Conservation (phyloP, 1,284 basidiomycete genomes). For the Apiotrichum gamsii region DNA sequence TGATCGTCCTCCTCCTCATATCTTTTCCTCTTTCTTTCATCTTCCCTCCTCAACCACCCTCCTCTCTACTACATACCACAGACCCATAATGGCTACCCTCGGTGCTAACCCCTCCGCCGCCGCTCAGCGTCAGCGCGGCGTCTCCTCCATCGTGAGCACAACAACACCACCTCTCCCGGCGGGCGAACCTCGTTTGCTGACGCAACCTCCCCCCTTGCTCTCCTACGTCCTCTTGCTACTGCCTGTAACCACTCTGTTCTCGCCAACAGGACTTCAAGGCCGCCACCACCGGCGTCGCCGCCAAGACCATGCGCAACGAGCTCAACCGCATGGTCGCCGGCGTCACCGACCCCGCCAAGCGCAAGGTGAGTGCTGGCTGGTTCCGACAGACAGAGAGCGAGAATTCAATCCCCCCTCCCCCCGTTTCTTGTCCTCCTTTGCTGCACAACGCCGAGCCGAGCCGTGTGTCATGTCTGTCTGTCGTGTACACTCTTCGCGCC, state of each 20-base stretch:
- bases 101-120: slow-evolving; percentile 21
- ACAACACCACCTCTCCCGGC: not conserved
- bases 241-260: not conserved
- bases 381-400: not conserved
- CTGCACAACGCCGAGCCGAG: too few relatives aligned
- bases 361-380: slow-evolving; percentile 60
- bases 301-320: slow-evolving; percentile 98
- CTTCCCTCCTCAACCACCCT: not conserved
- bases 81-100: slow-evolving; percentile 24
- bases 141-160: slow-evolving; percentile 47
- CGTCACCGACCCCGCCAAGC: slow-evolving; percentile 68
- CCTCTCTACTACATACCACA: not conserved
- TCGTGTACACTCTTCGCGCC: too few relatives aligned
- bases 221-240: not conserved
- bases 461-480: too few relatives aligned
- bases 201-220: slow-evolving; percentile 6
- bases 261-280: slow-evolving; percentile 73
- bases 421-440: not conserved
- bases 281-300: slow-evolving; percentile 92
- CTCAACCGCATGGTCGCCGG: slow-evolving; percentile 84
- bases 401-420: not conserved
- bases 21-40: not conserved
- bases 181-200: slow-evolving; percentile 1
- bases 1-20: too few relatives aligned
- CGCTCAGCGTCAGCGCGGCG: slow-evolving; percentile 43